phyloP scores from a whole-genome alignment of 768 basidiomycete genomes.

The Sistotremastrum suecicum region DNA sequence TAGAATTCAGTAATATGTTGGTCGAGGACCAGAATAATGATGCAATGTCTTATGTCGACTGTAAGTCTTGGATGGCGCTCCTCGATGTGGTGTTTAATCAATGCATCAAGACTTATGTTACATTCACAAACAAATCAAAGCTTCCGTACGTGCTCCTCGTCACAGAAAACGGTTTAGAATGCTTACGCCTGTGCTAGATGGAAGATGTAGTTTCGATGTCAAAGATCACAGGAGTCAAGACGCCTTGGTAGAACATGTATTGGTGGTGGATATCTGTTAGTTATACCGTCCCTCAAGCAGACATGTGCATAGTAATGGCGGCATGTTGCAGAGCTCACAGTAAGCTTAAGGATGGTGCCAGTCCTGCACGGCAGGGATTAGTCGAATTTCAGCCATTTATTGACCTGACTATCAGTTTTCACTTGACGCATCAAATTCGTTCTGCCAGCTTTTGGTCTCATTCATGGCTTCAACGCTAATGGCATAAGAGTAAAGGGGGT shows the following conservation, averaged over 20 bases:
- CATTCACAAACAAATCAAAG: slow-evolving; percentile 25
- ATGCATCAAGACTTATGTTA: slow-evolving; percentile 19
- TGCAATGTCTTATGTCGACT: slow-evolving; percentile 83
- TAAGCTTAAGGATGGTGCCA: too few relatives aligned
- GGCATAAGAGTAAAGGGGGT: too few relatives aligned
- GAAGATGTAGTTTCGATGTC: not conserved
- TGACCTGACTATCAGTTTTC: too few relatives aligned
- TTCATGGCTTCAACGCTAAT: too few relatives aligned
- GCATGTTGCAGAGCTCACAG: too few relatives aligned
- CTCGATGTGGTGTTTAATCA: not conserved
- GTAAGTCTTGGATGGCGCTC: slow-evolving; percentile 30
- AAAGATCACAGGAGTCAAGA: not conserved
- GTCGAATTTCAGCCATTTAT: too few relatives aligned
- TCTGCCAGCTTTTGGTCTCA: too few relatives aligned
- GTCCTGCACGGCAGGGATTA: too few relatives aligned
- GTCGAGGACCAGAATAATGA: slow-evolving; percentile 96
- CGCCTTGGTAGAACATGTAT: not conserved
- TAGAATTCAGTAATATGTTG: slow-evolving; percentile 95
- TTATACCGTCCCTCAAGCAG: too few relatives aligned
- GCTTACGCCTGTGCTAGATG: not conserved
- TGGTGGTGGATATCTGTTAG: too few relatives aligned
- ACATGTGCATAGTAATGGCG: too few relatives aligned
- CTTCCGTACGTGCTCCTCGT: slow-evolving; percentile 14
- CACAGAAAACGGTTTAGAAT: not conserved
- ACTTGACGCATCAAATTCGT: too few relatives aligned